A percentile compares a stretch with the other conserved stretches of the same genome.
phyloP scores from a whole-genome alignment of 2,329 filamentous ascomycete species.

The Colletotrichum orchidophilum region DNA sequence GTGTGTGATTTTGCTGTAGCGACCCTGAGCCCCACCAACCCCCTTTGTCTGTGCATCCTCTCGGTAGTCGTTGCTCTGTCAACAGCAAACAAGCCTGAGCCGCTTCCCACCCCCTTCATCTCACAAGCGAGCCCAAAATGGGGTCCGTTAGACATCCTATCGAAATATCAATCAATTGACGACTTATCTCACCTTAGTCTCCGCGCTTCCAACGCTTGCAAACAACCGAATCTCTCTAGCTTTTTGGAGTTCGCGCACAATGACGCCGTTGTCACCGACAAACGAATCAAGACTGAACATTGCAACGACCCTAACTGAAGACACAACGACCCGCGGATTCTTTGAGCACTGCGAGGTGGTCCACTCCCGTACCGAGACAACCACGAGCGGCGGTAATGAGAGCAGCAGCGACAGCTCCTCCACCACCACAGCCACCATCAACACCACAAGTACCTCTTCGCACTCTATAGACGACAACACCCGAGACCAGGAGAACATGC shows the following conservation, averaged over 20 bases:
- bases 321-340: slow-evolving; percentile 40
- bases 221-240: not conserved
- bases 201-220: slow-evolving; percentile 10
- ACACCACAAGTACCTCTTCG: slow-evolving; percentile 32
- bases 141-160: slow-evolving; percentile 20
- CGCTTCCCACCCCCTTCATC: slow-evolving; percentile 33
- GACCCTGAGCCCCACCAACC: slow-evolving; percentile 19
- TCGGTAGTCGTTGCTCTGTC: slow-evolving; percentile 31
- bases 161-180: slow-evolving; percentile 32
- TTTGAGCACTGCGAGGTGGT: slow-evolving; percentile 47
- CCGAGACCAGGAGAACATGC: slow-evolving; percentile 57
- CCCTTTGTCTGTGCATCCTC: slow-evolving; percentile 30
- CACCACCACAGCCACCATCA: slow-evolving; percentile 32
- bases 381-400: slow-evolving; percentile 29
- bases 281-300: slow-evolving; percentile 50
- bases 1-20: slow-evolving; percentile 29
- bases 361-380: slow-evolving; percentile 39
- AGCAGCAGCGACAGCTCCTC: slow-evolving; percentile 32
- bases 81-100: slow-evolving; percentile 33
- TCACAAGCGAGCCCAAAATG: slow-evolving; percentile 33
- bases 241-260: slow-evolving; percentile 35
- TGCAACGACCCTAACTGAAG: slow-evolving; percentile 24
- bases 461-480: slow-evolving; percentile 43
- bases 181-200: slow-evolving; percentile 7
- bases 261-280: slow-evolving; percentile 53